Evolutionary conservation across 2,329 filamentous ascomycete genomes (phyloP).

Genomic region (Ophiostoma novo-ulmi): DNA sequence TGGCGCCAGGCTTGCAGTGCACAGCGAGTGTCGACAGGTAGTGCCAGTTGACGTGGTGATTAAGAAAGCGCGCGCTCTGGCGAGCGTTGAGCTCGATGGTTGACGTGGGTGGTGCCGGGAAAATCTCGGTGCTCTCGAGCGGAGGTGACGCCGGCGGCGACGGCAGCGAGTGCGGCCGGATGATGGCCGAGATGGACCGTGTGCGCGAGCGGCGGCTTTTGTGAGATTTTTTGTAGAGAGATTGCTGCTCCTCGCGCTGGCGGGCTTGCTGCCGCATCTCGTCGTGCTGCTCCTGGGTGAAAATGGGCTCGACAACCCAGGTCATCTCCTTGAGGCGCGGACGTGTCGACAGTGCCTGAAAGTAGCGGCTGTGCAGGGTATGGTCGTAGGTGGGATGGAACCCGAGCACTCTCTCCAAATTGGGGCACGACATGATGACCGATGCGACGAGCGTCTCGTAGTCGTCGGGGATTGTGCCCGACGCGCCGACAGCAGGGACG

Average conservation of each 20-base stretch:
- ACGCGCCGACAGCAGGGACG: neutral
- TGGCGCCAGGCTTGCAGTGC: constrained; percentile 54
- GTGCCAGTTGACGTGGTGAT: constrained; percentile 50
- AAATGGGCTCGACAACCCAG: constrained; percentile 50
- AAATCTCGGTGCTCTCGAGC: neutral
- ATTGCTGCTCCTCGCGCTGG: neutral
- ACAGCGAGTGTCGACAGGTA: constrained; percentile 53
- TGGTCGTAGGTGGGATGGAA: constrained; percentile 52
- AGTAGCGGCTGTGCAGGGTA: constrained; percentile 48
- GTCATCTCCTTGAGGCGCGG: constrained; percentile 52
- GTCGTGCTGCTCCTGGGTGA: constrained; percentile 27
- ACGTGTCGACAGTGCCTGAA: constrained; percentile 56
- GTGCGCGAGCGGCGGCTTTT: constrained; percentile 11
- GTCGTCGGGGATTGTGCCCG: constrained; percentile 38
- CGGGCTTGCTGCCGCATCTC: constrained; percentile 13
- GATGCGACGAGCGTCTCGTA: constrained; percentile 57
- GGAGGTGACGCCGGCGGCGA: constrained; percentile 14
- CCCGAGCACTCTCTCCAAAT: constrained; percentile 55
- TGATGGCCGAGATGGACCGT: constrained; percentile 22
- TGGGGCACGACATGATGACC: constrained; percentile 60
- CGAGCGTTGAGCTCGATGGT: constrained; percentile 35
- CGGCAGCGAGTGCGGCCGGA: constrained; percentile 18
- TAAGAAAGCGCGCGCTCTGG: constrained; percentile 34
- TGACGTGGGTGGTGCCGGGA: neutral
- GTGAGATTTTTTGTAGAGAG: neutral